Evolutionary conservation across 345 rosid species (phyloP).

Genomic region (Excoecaria cochinchinensis): DNA sequence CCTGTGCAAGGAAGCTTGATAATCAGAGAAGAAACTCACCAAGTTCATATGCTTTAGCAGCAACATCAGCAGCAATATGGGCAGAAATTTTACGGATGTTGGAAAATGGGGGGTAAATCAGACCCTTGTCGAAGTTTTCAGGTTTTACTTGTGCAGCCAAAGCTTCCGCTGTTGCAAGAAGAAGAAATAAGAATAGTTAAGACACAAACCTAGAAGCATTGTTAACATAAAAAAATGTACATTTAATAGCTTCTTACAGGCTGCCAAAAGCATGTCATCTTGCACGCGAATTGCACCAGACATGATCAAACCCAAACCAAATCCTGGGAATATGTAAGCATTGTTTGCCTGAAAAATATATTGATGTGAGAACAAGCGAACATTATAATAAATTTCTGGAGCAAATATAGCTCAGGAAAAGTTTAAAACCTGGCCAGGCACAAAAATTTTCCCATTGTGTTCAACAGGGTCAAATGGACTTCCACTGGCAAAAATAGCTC

Average conservation of each 20-base stretch:
- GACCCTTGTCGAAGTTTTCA: slow-evolving; percentile 65
- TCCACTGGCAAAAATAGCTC: slow-evolving; percentile 93
- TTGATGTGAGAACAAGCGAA: neutral
- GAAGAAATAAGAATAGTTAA: neutral
- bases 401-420: slow-evolving; percentile 3
- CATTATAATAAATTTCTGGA: neutral
- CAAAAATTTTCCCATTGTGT: slow-evolving; percentile 55
- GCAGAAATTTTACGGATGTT: slow-evolving; percentile 91
- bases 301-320: slow-evolving; percentile 90
- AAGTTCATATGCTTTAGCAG: slow-evolving; percentile 88
- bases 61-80: slow-evolving; percentile 79
- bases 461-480: slow-evolving; percentile 90
- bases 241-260: slow-evolving; percentile 56
- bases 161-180: slow-evolving; percentile 70
- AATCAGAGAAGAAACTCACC: slow-evolving; percentile 44
- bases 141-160: slow-evolving; percentile 75
- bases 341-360: slow-evolving; percentile 75
- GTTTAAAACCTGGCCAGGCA: slow-evolving; percentile 79
- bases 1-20: neutral
- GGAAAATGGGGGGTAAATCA: slow-evolving; percentile 90
- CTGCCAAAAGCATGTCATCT: slow-evolving; percentile 96
- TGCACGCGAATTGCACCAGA: slow-evolving; percentile 88
- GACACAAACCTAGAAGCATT: neutral
- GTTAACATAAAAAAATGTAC: neutral
- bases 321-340: slow-evolving; percentile 91